Percentiles rank a stretch among this genome's conserved stretches.
Evolutionary conservation across 2,329 filamentous ascomycete species (phyloP).

Genomic region (Penicillium brasilianum): DNA sequence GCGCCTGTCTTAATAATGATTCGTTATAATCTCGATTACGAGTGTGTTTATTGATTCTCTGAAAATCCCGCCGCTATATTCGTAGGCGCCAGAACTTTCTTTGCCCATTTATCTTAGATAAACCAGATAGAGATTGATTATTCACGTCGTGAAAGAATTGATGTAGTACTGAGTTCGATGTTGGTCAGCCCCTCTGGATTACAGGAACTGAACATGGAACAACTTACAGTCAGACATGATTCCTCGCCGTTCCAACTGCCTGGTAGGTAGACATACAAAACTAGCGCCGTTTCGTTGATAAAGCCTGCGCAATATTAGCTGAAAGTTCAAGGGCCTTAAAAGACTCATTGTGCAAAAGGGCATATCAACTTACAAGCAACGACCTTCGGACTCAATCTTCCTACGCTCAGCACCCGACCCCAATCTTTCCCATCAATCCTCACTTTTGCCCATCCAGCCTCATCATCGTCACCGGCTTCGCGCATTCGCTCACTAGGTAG

Average conservation of each 20-base stretch:
- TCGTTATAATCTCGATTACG: conserved; percentile 15
- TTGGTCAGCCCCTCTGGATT: background rate
- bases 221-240: conserved; percentile 52
- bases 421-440: conserved; percentile 92
- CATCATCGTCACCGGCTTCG: conserved; percentile 67
- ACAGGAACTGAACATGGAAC: background rate
- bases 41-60: background rate
- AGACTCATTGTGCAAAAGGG: background rate
- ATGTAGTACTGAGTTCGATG: conserved; percentile 48
- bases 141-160: conserved; percentile 48
- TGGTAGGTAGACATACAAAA: conserved; percentile 54
- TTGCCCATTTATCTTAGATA: background rate
- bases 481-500: conserved; percentile 83
- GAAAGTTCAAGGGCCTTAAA: conserved; percentile 5
- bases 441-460: conserved; percentile 85
- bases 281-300: conserved; percentile 51
- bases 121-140: background rate
- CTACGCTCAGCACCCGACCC: conserved; percentile 92
- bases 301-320: conserved; percentile 39
- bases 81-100: background rate
- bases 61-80: background rate
- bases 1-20: conserved; percentile 31
- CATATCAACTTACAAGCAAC: conserved; percentile 73
- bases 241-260: conserved; percentile 49
- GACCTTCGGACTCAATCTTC: conserved; percentile 83